phyloP scores from a whole-genome alignment of 805 yeast species.

The Starmerella scarabaei region DNA sequence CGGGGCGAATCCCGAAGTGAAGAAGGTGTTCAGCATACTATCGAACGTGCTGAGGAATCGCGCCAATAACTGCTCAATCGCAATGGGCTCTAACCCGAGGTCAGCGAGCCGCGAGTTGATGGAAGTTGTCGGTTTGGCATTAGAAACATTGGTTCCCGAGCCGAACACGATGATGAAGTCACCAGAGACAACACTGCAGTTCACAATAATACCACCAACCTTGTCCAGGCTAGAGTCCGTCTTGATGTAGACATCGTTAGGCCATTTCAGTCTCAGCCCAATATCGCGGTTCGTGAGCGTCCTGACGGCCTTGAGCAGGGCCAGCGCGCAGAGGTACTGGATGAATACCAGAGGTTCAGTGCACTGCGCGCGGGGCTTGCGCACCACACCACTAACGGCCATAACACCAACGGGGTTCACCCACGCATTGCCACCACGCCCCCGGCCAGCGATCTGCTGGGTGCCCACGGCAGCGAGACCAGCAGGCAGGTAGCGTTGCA shows the following conservation, averaged over 20 bases:
- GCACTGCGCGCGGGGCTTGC: slow-evolving; percentile 38
- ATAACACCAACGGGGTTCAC: slow-evolving; percentile 85
- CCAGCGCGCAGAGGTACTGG: slow-evolving; percentile 75
- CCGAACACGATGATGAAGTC: slow-evolving; percentile 65
- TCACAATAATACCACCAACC: slow-evolving; percentile 73
- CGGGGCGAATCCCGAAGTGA: slow-evolving; percentile 50
- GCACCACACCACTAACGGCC: slow-evolving; percentile 62
- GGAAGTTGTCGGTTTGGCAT: slow-evolving; percentile 87
- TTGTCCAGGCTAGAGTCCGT: slow-evolving; percentile 39
- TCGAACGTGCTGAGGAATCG: slow-evolving; percentile 53
- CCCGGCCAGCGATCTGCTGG: slow-evolving; percentile 80
- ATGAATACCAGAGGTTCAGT: slow-evolving; percentile 61
- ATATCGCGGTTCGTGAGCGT: slow-evolving; percentile 60
- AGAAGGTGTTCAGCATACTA: slow-evolving; percentile 40
- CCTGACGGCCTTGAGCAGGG: slow-evolving; percentile 64
- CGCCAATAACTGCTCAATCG: slow-evolving; percentile 47
- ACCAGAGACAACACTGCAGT: slow-evolving; percentile 52
- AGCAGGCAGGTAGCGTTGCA: slow-evolving; percentile 49
- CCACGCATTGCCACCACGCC: slow-evolving; percentile 93
- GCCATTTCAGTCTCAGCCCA: slow-evolving; percentile 88
- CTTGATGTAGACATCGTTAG: slow-evolving; percentile 74
- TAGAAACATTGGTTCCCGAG: slow-evolving; percentile 71
- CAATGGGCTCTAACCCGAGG: slow-evolving; percentile 42
- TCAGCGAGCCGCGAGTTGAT: slow-evolving; percentile 54
- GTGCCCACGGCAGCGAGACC: slow-evolving; percentile 63